A percentile compares a stretch with the other conserved stretches of the same genome.
Conservation (phyloP, 805 yeast species). For the Cyberlindnera euphorbiae region DNA sequence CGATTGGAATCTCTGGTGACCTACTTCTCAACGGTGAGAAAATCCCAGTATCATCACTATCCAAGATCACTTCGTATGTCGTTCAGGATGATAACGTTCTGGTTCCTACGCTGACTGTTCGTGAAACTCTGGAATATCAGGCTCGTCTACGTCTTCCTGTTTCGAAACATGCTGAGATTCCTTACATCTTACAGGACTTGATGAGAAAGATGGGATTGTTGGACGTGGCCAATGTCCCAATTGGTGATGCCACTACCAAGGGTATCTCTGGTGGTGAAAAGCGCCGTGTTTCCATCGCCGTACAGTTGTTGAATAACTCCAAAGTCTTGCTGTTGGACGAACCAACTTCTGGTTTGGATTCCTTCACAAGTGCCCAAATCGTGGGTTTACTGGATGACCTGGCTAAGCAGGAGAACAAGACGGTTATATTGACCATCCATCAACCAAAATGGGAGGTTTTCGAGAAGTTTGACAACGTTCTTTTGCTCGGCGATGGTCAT, state of each 20-base stretch:
- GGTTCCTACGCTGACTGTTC: constrained; percentile 65
- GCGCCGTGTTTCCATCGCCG: constrained; percentile 76
- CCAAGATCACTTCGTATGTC: constrained; percentile 58
- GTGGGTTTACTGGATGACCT: constrained; percentile 53
- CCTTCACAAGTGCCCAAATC: constrained; percentile 70
- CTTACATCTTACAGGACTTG: constrained; percentile 46
- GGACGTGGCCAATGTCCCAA: constrained; percentile 23
- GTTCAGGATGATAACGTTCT: constrained; percentile 77
- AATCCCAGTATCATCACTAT: constrained; percentile 32
- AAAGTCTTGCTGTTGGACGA: constrained; percentile 67
- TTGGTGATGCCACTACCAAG: constrained; percentile 55
- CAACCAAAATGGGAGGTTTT: constrained; percentile 75
- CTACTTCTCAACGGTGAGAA: constrained; percentile 38
- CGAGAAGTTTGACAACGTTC: constrained; percentile 69
- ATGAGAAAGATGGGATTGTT: constrained; percentile 53
- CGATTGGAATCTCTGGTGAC: constrained; percentile 32
- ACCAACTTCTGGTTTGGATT: constrained; percentile 86
- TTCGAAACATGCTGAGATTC: constrained; percentile 38
- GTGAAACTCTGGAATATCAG: constrained; percentile 70
- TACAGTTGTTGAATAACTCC: constrained; percentile 70
- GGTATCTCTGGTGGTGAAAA: constrained; percentile 81
- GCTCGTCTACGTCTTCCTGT: constrained; percentile 61
- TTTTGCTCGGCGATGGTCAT: constrained; percentile 33
- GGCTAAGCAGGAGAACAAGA: constrained; percentile 50
- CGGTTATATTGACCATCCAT: constrained; percentile 74